phyloP scores from a whole-genome alignment of 2,329 filamentous ascomycete genomes.

The Rhinocladiella mackenziei region DNA sequence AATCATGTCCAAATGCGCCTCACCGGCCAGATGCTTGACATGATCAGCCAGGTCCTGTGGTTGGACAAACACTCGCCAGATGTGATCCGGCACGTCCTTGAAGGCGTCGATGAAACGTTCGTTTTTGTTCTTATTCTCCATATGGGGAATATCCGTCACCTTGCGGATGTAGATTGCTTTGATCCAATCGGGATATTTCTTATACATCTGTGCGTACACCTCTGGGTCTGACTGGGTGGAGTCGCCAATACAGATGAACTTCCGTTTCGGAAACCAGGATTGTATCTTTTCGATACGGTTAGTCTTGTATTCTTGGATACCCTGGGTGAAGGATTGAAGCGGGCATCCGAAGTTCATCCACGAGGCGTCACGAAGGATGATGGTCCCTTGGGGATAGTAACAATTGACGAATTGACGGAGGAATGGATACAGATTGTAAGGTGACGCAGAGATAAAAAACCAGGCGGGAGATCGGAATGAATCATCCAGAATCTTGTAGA shows the following conservation, averaged over 20 bases:
- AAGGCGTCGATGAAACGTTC: constrained; percentile 82
- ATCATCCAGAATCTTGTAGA: constrained; percentile 65
- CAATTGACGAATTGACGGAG: constrained; percentile 67
- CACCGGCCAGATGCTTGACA: constrained; percentile 24
- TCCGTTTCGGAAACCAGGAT: constrained; percentile 70
- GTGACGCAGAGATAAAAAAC: constrained; percentile 91
- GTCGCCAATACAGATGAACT: constrained; percentile 82
- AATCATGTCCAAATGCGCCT: constrained; percentile 21
- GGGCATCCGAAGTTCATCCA: constrained; percentile 82
- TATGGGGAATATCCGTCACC: constrained; percentile 69
- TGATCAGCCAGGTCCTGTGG: constrained; percentile 58
- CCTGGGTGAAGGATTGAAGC: constrained; percentile 71
- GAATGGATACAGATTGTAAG: constrained; percentile 91
- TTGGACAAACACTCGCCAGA: constrained; percentile 81
- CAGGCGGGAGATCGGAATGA: constrained; percentile 63
- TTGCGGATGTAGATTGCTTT: constrained; percentile 80
- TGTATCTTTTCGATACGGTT: constrained; percentile 74
- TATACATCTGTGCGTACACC: constrained; percentile 74
- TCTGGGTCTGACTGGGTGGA: constrained; percentile 90
- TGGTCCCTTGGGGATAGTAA: constrained; percentile 71
- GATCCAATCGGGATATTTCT: constrained; percentile 70
- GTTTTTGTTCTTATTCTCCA: constrained; percentile 68
- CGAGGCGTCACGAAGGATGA: constrained; percentile 78
- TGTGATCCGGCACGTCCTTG: constrained; percentile 61
- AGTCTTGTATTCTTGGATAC: constrained; percentile 77